Base-by-base conservation (phyloP, 768 basidiomycete species). In the Neoboletus brunneissimus region DNA sequence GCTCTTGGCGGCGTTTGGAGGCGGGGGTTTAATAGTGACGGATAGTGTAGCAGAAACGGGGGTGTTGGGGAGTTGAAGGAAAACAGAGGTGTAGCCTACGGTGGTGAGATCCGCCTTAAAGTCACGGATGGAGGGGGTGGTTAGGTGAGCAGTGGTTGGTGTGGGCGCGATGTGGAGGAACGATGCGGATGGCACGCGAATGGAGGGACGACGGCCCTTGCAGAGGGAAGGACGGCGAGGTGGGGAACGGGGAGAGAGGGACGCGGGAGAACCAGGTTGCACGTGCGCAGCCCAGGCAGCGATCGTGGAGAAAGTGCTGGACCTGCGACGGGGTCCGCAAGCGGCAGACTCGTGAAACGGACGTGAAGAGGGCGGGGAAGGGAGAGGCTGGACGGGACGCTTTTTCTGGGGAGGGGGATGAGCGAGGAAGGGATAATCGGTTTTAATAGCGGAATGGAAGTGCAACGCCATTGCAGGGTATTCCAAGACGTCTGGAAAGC, bases 21-120 rank as follows among this genome's bases (percentile, higher is more conserved):
- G 57, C 18, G 57, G 35, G 31, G 60, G 44, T 25, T 50, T 59
- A 20, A 58, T 9, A 4, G 57, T 22, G 16, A 67, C 18, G 4
- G 65, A 20, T 2, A 64, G 49, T 0, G 61, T 48, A 1, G 67
- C 61, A 11, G 74, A 65, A 58, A 64, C 12, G 1, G 83, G 81
- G 0, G 83, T 80, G 37, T 76, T 76, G 3, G 82, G 80, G 57
- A 86, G 69, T 43, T 81, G 80, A 16, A 88, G 73, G 67, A 89
- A 86, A 41, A 87, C 76, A 32, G 82, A 83, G 15, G 85, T 82
- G 70, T 89, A 89, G 2, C 86, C 86, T 16, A 86, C 75, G 8
- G 79, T 62, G 8, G 82, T 81, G 34, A 89, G 78, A 67, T 88
- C 81, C 16, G 81, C 66, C 43, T 70, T 71, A 62, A 77, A 81